Evolutionary conservation across 768 basidiomycete species (phyloP).

Genomic region (Tricholomella constricta): DNA sequence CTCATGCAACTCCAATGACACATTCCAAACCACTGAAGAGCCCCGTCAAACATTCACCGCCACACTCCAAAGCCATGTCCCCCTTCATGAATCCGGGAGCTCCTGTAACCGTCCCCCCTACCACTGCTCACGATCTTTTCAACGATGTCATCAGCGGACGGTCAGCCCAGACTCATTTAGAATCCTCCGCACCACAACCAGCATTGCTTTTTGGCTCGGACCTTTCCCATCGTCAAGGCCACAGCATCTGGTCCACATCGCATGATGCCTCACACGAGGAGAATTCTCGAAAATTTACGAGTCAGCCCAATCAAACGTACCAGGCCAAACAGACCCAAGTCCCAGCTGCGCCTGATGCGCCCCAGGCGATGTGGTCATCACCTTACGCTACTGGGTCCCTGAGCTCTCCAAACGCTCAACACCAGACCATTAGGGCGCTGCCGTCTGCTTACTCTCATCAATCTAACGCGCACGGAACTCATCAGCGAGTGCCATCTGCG

Average conservation of each 20-base stretch:
- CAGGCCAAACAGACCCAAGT: conserved; percentile 30
- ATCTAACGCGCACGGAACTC: conserved; percentile 14
- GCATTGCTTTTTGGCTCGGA: conserved; percentile 57
- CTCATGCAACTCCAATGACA: conserved; percentile 35
- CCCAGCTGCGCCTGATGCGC: conserved; percentile 25
- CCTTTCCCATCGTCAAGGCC: conserved; percentile 39
- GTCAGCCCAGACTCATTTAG: conserved; percentile 17
- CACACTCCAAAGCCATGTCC: conserved; percentile 23
- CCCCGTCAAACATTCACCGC: conserved; percentile 35
- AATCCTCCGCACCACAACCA: conserved; percentile 39
- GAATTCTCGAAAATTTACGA: conserved; percentile 36
- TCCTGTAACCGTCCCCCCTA: conserved; percentile 35
- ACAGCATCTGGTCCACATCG: conserved; percentile 71
- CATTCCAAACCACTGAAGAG: conserved; percentile 34
- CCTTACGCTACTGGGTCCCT: conserved; percentile 30
- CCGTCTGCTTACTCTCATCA: conserved; percentile 17
- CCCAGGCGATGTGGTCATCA: conserved; percentile 40
- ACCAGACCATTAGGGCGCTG: conserved; percentile 22
- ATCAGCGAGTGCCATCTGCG: conserved; percentile 32
- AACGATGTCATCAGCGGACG: conserved; percentile 51
- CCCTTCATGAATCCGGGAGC: conserved; percentile 18
- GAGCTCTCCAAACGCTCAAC: conserved; percentile 34
- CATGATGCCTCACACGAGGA: conserved; percentile 53
- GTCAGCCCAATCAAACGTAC: conserved; percentile 34
- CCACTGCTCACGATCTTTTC: conserved; percentile 70